A percentile compares a stretch with the other conserved stretches of the same genome.
Conservation (phyloP, 129 eudicot genomes). For the Helianthus annuus region HanXRQr2.0-SUNRISE NC_035436.2:100654159-100654658, state of each 20-base stretch:
- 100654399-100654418: background rate
- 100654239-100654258: background rate
- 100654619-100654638: too few species aligned
- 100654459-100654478: too few species aligned
- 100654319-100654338: slow-evolving; percentile 27
- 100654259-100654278: slow-evolving; percentile 23
- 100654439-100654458: too few species aligned
- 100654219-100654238: slow-evolving; percentile 28
- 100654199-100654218: slow-evolving; percentile 8
- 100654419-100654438: slow-evolving; percentile 8
- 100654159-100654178: slow-evolving; percentile 64
- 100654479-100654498: too few species aligned
- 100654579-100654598: too few species aligned
- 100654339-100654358: slow-evolving; percentile 32
- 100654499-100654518: too few species aligned
- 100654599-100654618: too few species aligned
- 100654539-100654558: too few species aligned
- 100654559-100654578: too few species aligned
- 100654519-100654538: too few species aligned
- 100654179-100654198: background rate
- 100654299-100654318: slow-evolving; percentile 16
- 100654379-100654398: slow-evolving; percentile 12
- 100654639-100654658: too few species aligned
- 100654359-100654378: slow-evolving; percentile 28
- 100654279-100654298: slow-evolving; percentile 15